Evolutionary conservation across 1,139 yeast species (phyloP), one percentile per base, ranked within the genome.

Genomic region (Blastobotrys indianensis): DNA sequence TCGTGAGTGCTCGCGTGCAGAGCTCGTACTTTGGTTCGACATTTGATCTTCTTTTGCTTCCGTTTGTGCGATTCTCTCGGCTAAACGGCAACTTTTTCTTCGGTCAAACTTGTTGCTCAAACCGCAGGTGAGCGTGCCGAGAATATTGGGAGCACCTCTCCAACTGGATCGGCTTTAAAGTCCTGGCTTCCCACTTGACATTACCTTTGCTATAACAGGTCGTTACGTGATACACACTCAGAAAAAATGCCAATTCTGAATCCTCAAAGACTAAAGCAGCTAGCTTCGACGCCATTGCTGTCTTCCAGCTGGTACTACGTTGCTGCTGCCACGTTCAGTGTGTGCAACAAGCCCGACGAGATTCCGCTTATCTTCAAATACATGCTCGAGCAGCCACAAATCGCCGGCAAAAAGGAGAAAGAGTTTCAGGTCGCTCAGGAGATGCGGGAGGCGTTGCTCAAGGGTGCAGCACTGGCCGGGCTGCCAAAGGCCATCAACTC

Each of bases 401-500:
- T 39, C 12, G 35, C 39, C 16, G 36, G 49, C 4, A 16, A 42
- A n/a, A 4, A 20, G 6, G 20, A 39, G 11, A 42, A 45, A 13
- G 37, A 41, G 1, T 51, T 47, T 17, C 41, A 42, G 32, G 63
- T 82, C 8, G 80, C 90, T 0, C 69, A 73, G 38, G 76, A 82
- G 57, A 69, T 84, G 48, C 69, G 95, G 49, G 97, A 88, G 59
- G 81, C 88, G 9, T 67, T 88, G 5, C 67, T 88, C 59, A 88
- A 88, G 61, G 73, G 86, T 7, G 74, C 84, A 1, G 94, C 95
- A 0, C 68, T 88, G 42, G 78, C 81, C 12, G 97, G 97, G 0
- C 71, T 88, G 20, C 97, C 97, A 1, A 82, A 82, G 55, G 77
- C 90, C 1, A 88, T 88, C 62, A 88, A 88, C 62, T 77, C 94